These are phyloP conservation scores for Scedosporium boydii DNA, from an alignment of 2,329 filamentous ascomycete genomes.

Conservation along the genomic window DNA sequence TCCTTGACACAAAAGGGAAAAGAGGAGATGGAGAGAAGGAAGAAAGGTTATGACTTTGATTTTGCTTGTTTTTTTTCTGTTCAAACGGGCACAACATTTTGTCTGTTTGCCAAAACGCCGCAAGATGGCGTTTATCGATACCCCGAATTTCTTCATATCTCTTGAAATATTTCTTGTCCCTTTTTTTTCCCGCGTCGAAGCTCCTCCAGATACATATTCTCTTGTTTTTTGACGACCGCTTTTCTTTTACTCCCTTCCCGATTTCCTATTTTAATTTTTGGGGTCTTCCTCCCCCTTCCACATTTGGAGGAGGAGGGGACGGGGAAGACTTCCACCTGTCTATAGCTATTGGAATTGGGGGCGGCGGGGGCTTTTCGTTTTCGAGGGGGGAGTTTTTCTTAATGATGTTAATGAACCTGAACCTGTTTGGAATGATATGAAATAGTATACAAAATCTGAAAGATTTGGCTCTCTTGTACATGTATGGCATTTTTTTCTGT, in stretches of 20 bases:
- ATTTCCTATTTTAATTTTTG: not conserved
- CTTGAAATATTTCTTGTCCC: too few species aligned
- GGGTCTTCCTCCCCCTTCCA: not conserved
- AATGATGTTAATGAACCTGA: slow-evolving; percentile 1
- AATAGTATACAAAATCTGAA: slow-evolving; percentile 1
- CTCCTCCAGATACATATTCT: slow-evolving; percentile 3
- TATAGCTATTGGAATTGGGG: not conserved
- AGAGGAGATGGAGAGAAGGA: not conserved
- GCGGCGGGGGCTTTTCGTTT: not conserved
- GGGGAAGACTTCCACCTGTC: not conserved
- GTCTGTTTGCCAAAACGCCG: too few species aligned
- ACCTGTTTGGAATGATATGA: not conserved
- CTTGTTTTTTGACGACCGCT: not conserved
- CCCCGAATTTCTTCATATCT: too few species aligned
- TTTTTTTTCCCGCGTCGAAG: slow-evolving; percentile 8
- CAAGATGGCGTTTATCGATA: too few species aligned
- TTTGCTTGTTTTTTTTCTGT: not conserved
- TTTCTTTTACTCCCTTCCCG: not conserved
- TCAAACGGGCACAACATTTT: not conserved
- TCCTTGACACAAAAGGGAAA: not conserved
- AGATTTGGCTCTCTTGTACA: not conserved
- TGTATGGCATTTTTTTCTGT: not conserved
- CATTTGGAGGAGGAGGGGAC: not conserved
- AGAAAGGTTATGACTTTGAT: not conserved
- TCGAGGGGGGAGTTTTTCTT: slow-evolving; percentile 1